Percentiles rank a stretch among this genome's conserved stretches.
phyloP scores from a whole-genome alignment of 257 asterid species.

The Eustoma russellianum region DNA sequence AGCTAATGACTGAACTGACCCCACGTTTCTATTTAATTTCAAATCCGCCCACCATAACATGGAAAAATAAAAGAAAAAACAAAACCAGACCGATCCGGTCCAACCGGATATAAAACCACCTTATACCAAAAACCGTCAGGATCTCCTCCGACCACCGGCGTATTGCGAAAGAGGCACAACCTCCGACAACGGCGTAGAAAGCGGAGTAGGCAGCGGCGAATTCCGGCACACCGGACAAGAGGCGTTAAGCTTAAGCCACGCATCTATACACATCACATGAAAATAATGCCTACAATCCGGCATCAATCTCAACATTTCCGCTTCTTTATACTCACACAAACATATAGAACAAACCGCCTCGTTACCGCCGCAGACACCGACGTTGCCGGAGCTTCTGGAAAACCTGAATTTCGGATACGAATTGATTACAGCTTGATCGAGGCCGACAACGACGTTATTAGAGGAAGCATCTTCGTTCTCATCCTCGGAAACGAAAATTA shows the following conservation, averaged over 20 bases:
- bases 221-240: constrained; percentile 89
- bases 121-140: constrained; percentile 8
- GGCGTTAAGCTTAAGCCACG: constrained; percentile 86
- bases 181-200: constrained; percentile 89
- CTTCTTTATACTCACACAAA: constrained; percentile 70
- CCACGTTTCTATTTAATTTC: constrained; percentile 10
- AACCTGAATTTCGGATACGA: constrained; percentile 72
- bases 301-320: constrained; percentile 81
- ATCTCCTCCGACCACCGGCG: constrained; percentile 78
- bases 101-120: constrained; percentile 9
- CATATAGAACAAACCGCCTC: constrained; percentile 76
- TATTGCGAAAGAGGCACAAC: constrained; percentile 94
- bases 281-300: constrained; percentile 90
- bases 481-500: constrained; percentile 79
- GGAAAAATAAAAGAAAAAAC: background rate
- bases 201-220: constrained; percentile 93
- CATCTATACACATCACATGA: constrained; percentile 81
- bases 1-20: constrained; percentile 1
- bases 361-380: too few relatives aligned
- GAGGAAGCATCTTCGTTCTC: constrained; percentile 28
- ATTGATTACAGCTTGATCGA: constrained; percentile 70
- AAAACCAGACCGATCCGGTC: background rate
- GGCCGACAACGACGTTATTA: constrained; percentile 49
- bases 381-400: constrained; percentile 30
- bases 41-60: background rate